phyloP scores from a whole-genome alignment of 768 basidiomycete species.

The Suillus alpinus region DNA sequence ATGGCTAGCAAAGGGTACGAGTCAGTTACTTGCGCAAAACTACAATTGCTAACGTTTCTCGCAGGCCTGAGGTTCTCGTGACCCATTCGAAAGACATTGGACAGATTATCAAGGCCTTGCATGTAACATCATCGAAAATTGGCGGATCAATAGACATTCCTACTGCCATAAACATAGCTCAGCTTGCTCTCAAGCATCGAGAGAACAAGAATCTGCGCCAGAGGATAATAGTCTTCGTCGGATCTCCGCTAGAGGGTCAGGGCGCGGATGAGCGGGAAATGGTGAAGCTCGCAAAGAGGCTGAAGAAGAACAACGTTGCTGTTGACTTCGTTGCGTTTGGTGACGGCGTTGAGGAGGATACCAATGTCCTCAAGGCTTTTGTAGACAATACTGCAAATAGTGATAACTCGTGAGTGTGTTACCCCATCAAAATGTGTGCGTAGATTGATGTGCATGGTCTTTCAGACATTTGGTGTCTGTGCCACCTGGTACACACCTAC shows the following conservation, averaged over 20 bases:
- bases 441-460: slow-evolving; percentile 1
- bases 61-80: slow-evolving; percentile 91
- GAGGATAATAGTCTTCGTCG: slow-evolving; percentile 91
- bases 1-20: slow-evolving; percentile 93
- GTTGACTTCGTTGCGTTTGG: slow-evolving; percentile 91
- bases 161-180: slow-evolving; percentile 90
- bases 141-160: slow-evolving; percentile 83
- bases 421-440: not conserved
- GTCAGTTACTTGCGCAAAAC: not conserved
- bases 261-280: slow-evolving; percentile 76
- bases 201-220: slow-evolving; percentile 99
- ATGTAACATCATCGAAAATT: slow-evolving; percentile 66
- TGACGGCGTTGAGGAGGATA: slow-evolving; percentile 79
- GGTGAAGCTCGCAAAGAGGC: slow-evolving; percentile 89
- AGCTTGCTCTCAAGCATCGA: slow-evolving; percentile 94
- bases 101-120: slow-evolving; percentile 80
- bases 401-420: slow-evolving; percentile 77
- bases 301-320: slow-evolving; percentile 99
- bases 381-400: slow-evolving; percentile 77
- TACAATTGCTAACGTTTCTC: not conserved
- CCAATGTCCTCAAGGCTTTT: slow-evolving; percentile 72
- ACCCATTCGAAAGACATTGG: slow-evolving; percentile 96
- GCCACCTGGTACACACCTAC: slow-evolving; percentile 71
- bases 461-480: slow-evolving; percentile 78
- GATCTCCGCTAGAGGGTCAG: slow-evolving; percentile 74